Conservation (phyloP, 1,139 yeast genomes). For the Lodderomyces metapsilosis region DNA sequence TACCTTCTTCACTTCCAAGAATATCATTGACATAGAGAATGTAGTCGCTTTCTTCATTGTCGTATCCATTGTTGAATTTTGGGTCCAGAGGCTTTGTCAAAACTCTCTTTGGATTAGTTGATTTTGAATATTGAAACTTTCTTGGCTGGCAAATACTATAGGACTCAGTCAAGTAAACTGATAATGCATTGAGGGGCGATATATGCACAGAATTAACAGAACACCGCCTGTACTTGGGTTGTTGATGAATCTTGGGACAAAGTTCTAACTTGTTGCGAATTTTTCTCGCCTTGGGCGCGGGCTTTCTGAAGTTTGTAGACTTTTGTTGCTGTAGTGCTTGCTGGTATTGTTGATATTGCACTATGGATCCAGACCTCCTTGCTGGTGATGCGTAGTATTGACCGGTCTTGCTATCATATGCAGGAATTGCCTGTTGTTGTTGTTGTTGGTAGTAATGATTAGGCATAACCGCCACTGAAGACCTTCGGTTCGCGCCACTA, state of each 20-base stretch:
- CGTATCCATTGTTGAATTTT: slow-evolving; percentile 75
- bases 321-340: slow-evolving; percentile 30
- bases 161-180: slow-evolving; percentile 74
- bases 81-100: slow-evolving; percentile 92
- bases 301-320: slow-evolving; percentile 20
- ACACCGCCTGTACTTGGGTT: slow-evolving; percentile 80
- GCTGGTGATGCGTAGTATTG: slow-evolving; percentile 15
- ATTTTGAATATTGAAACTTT: slow-evolving; percentile 73
- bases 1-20: slow-evolving; percentile 82
- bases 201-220: slow-evolving; percentile 74
- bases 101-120: slow-evolving; percentile 88
- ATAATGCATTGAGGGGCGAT: slow-evolving; percentile 84
- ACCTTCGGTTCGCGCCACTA: slow-evolving; percentile 24
- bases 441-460: slow-evolving; percentile 19
- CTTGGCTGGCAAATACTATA: slow-evolving; percentile 85
- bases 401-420: slow-evolving; percentile 6
- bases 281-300: slow-evolving; percentile 40
- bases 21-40: slow-evolving; percentile 92
- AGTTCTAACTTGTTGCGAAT: slow-evolving; percentile 52
- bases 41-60: slow-evolving; percentile 87
- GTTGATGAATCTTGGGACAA: slow-evolving; percentile 58
- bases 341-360: slow-evolving; percentile 40
- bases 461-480: slow-evolving; percentile 35
- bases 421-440: background rate
- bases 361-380: slow-evolving; percentile 37